Conservation (phyloP, 139 green algal genomes). For the Diplosphaera chodatii region DNA sequence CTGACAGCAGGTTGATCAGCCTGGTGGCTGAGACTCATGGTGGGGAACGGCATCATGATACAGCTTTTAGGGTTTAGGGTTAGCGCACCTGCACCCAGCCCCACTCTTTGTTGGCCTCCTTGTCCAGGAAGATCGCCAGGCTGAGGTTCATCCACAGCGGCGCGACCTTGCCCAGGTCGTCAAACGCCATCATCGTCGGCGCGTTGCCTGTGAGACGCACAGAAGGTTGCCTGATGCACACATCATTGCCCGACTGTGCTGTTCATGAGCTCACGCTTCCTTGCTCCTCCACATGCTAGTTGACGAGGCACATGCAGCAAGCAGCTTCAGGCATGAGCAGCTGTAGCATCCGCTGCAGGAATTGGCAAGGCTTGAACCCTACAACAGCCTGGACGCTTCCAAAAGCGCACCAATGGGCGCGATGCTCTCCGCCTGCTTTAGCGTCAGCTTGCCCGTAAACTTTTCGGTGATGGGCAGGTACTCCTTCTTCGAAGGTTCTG, state of each 20-base stretch:
- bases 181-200: conserved; percentile 73
- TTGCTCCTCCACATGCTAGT: too few species aligned
- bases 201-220: conserved; percentile 55
- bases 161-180: conserved; percentile 67
- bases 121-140: conserved; percentile 87
- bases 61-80: too few species aligned
- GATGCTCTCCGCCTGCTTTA: conserved; percentile 62
- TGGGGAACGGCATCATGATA: too few species aligned
- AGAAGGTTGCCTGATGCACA: neutral
- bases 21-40: too few species aligned
- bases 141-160: conserved; percentile 85
- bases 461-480: conserved; percentile 41
- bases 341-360: too few species aligned
- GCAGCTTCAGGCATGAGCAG: too few species aligned
- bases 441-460: conserved; percentile 42
- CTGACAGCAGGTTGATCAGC: too few species aligned
- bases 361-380: too few species aligned
- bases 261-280: too few species aligned
- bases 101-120: conserved; percentile 71
- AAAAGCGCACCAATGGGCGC: conserved; percentile 57
- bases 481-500: conserved; percentile 49
- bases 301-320: too few species aligned
- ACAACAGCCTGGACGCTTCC: too few species aligned
- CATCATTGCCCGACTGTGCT: too few species aligned
- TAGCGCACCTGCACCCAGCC: conserved; percentile 59